phyloP scores from a whole-genome alignment of 2,329 filamentous ascomycete genomes.

The Incumbomyces lentus region DNA sequence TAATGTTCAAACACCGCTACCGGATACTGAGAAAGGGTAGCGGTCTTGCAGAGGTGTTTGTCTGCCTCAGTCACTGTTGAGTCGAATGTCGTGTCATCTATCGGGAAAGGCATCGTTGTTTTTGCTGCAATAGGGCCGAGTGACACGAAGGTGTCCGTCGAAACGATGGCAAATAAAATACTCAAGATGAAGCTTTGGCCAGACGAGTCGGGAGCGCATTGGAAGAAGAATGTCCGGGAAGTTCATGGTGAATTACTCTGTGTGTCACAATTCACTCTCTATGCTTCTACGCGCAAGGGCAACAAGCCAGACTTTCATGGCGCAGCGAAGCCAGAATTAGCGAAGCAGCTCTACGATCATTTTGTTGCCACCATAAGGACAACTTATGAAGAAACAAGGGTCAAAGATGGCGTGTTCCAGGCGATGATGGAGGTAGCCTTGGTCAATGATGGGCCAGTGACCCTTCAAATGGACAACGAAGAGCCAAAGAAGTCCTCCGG shows the following conservation, averaged over 20 bases:
- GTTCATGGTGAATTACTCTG: conserved; percentile 89
- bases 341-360: conserved; percentile 68
- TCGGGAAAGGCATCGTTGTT: conserved; percentile 80
- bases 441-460: conserved; percentile 70
- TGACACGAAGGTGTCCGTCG: conserved; percentile 80
- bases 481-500: conserved; percentile 14
- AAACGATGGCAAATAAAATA: conserved; percentile 72
- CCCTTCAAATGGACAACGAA: conserved; percentile 28
- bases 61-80: conserved; percentile 95
- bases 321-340: conserved; percentile 67
- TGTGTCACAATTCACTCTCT: conserved; percentile 92
- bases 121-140: conserved; percentile 85
- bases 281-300: conserved; percentile 89
- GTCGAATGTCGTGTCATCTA: conserved; percentile 77
- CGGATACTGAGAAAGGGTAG: conserved; percentile 36
- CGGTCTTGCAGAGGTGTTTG: conserved; percentile 83
- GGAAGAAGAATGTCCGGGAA: conserved; percentile 83
- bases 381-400: conserved; percentile 60
- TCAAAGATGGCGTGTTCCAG: conserved; percentile 94
- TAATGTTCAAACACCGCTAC: neutral
- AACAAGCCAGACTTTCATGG: conserved; percentile 92
- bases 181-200: conserved; percentile 89
- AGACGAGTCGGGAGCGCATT: conserved; percentile 64
- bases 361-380: conserved; percentile 69
- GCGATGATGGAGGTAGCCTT: conserved; percentile 97